Conservation (phyloP, 192 early-diverging fungal genomes). For the Entrophospora sp. region DNA sequence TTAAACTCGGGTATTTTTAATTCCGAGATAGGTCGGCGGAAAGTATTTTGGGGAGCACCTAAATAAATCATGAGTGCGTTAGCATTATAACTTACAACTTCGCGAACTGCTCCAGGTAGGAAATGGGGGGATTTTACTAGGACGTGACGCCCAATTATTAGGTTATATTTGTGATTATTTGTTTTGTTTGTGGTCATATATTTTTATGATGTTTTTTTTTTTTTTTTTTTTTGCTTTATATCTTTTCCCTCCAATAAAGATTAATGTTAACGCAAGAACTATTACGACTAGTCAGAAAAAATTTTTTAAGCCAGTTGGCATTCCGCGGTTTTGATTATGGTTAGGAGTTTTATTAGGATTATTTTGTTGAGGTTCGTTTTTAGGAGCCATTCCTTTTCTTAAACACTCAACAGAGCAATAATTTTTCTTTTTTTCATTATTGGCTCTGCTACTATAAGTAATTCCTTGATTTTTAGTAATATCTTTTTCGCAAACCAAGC, state of each 20-base stretch:
- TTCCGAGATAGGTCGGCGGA: neutral
- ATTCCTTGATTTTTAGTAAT: no score
- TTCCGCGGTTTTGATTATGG: neutral
- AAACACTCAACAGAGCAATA: neutral
- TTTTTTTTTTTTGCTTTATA: neutral
- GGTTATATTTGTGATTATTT: neutral
- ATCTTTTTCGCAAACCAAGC: neutral
- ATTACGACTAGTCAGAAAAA: neutral
- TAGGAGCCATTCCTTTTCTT: neutral
- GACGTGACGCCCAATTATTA: conserved; percentile 9
- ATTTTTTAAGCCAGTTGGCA: conserved; percentile 1
- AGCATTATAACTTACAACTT: neutral
- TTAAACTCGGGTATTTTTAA: conserved; percentile 11
- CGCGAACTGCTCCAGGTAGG: conserved; percentile 1
- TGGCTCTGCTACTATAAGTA: neutral
- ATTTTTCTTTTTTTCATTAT: neutral
- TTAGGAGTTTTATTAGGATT: neutral
- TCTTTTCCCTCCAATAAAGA: neutral
- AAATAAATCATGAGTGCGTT: conserved; percentile 5
- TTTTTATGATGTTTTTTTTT: neutral
- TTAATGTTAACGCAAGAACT: neutral
- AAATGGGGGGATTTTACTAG: neutral
- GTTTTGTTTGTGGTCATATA: conserved; percentile 11
- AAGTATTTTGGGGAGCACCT: conserved; percentile 8
- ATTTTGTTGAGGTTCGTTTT: neutral